phyloP scores from a whole-genome alignment of 768 basidiomycete species.

The Serendipita sp. region DNA sequence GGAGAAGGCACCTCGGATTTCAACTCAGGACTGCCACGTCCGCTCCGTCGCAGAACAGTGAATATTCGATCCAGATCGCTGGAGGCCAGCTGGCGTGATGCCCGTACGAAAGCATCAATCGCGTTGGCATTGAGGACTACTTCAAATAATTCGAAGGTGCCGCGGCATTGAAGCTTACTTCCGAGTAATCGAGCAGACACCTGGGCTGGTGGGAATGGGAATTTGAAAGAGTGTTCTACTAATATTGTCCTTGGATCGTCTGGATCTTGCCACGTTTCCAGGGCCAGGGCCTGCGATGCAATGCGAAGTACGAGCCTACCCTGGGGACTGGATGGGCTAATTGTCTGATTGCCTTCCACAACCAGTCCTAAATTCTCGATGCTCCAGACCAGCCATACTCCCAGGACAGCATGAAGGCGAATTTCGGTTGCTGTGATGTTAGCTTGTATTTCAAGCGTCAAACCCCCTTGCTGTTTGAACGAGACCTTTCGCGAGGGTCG shows the following conservation, averaged over 20 bases:
- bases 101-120: slow-evolving; percentile 2
- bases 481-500: background rate
- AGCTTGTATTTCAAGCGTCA: background rate
- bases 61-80: slow-evolving; percentile 1
- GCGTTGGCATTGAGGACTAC: slow-evolving; percentile 4
- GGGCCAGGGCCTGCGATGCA: background rate
- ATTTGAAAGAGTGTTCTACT: background rate
- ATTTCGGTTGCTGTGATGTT: background rate
- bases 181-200: background rate
- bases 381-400: slow-evolving; percentile 2
- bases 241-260: background rate
- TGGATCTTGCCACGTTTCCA: slow-evolving; percentile 3
- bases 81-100: background rate
- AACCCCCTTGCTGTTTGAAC: background rate
- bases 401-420: slow-evolving; percentile 1
- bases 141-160: slow-evolving; percentile 3
- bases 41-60: background rate
- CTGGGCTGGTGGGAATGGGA: slow-evolving; percentile 1
- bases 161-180: background rate
- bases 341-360: background rate
- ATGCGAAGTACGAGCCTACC: background rate
- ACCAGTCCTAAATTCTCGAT: background rate
- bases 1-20: background rate
- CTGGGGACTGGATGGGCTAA: background rate
- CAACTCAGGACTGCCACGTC: background rate